Evolutionary conservation across 2,329 filamentous ascomycete species (phyloP).

Genomic region (Neofusicoccum ribis): DNA sequence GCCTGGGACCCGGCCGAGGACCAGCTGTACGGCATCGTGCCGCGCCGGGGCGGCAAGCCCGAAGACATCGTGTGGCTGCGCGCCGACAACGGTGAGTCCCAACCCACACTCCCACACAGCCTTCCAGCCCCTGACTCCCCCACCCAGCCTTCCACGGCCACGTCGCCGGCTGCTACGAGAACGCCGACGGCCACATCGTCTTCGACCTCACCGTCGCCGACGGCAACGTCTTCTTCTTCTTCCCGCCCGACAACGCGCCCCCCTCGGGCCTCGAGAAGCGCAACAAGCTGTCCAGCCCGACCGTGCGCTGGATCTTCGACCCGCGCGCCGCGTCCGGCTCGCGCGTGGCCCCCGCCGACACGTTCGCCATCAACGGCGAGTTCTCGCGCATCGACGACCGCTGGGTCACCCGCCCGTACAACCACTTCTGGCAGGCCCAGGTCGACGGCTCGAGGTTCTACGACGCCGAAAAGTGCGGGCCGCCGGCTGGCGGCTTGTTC

Average conservation of each 20-base stretch:
- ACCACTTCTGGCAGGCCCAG: conserved; percentile 43
- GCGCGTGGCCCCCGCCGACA: conserved; percentile 31
- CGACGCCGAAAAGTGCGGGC: conserved; percentile 34
- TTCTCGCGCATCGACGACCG: conserved; percentile 50
- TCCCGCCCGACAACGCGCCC: conserved; percentile 38
- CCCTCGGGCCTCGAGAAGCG: conserved; percentile 39
- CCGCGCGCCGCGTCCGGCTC: conserved; percentile 31
- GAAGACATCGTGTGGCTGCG: conserved; percentile 57
- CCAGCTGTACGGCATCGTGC: conserved; percentile 57
- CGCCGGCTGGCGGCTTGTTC: conserved; percentile 34
- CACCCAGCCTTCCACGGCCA: conserved; percentile 43
- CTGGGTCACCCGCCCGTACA: conserved; percentile 41
- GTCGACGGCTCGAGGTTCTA: conserved; percentile 36
- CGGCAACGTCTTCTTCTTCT: conserved; percentile 46
- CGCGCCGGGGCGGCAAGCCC: conserved; percentile 50
- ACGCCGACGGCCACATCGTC: conserved; percentile 37
- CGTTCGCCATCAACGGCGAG: conserved; percentile 43
- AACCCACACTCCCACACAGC: conserved; percentile 9
- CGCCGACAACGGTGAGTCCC: conserved; percentile 49
- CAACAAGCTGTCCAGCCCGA: conserved; percentile 42
- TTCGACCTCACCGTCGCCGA: conserved; percentile 42
- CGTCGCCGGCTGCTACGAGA: conserved; percentile 46
- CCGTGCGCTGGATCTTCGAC: conserved; percentile 45
- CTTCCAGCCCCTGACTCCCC: not conserved
- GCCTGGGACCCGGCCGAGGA: conserved; percentile 52